Conservation (phyloP, 768 basidiomycete species). For the Auricularia sp. region DNA sequence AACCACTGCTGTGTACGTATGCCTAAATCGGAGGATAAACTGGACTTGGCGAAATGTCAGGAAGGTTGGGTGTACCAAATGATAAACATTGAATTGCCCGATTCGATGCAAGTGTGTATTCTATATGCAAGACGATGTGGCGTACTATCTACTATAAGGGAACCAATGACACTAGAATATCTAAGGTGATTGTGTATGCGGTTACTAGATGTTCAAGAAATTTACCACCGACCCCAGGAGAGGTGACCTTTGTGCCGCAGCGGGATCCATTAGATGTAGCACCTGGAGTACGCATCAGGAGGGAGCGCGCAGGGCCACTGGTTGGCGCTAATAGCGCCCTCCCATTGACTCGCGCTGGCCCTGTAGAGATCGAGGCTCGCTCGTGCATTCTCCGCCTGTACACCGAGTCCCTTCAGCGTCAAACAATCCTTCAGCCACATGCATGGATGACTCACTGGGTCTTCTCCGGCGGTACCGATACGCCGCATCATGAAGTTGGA, state of each 20-base stretch:
- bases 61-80: neutral
- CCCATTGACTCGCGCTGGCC: slow-evolving; percentile 40
- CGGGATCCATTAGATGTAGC: neutral
- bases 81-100: neutral
- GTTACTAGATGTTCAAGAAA: too few species aligned
- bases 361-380: slow-evolving; percentile 46
- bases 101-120: neutral
- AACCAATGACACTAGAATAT: too few species aligned
- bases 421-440: neutral
- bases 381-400: slow-evolving; percentile 39
- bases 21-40: neutral
- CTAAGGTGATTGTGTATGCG: too few species aligned
- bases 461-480: neutral
- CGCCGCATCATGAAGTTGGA: neutral
- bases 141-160: too few species aligned
- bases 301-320: slow-evolving; percentile 45
- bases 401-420: slow-evolving; percentile 1
- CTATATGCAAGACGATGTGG: too few species aligned
- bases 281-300: slow-evolving; percentile 13
- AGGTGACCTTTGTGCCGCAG: too few species aligned
- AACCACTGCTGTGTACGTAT: neutral
- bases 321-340: slow-evolving; percentile 32
- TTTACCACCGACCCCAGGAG: too few species aligned
- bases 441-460: neutral
- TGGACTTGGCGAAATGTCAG: neutral